Percentiles rank a stretch among this genome's conserved stretches.
phyloP scores from a whole-genome alignment of 2,329 filamentous ascomycete genomes.

The Cordyceps cicadae region DNA sequence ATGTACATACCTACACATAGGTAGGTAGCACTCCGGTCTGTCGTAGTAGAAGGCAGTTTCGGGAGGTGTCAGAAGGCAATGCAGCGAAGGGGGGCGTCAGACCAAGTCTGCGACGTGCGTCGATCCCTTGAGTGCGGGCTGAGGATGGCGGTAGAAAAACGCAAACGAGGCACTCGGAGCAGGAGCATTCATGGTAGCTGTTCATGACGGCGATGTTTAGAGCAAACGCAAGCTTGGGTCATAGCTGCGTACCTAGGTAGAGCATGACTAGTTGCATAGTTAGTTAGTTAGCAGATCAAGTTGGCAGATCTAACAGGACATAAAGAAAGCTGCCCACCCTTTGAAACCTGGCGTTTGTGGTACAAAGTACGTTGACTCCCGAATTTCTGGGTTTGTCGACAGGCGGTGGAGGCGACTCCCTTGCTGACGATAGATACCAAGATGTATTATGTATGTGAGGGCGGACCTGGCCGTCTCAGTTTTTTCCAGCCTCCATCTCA shows the following conservation, averaged over 20 bases:
- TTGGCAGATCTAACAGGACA: neutral
- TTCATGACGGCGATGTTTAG: neutral
- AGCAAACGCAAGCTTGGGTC: neutral
- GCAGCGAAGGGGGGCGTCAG: neutral
- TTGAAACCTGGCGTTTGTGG: no score
- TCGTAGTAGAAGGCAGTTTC: neutral
- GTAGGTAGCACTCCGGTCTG: no score
- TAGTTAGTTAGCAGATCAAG: neutral
- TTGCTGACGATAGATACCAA: neutral
- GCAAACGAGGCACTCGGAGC: neutral
- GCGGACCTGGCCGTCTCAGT: constrained; percentile 3
- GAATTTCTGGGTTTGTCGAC: no score
- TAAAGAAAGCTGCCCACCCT: no score
- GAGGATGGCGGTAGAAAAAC: neutral
- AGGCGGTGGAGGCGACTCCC: neutral
- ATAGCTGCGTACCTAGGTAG: neutral
- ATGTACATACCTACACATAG: no score
- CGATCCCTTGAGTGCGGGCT: neutral
- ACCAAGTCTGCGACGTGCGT: constrained; percentile 1
- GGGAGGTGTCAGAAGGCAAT: neutral
- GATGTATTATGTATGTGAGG: neutral
- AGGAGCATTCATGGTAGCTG: neutral
- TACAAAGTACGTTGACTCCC: no score
- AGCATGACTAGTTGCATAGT: neutral
- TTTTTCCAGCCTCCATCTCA: neutral